These are phyloP conservation scores for Fraxinus anomala DNA, from an alignment of 257 asterid species.

Conservation along the genomic window DNA sequence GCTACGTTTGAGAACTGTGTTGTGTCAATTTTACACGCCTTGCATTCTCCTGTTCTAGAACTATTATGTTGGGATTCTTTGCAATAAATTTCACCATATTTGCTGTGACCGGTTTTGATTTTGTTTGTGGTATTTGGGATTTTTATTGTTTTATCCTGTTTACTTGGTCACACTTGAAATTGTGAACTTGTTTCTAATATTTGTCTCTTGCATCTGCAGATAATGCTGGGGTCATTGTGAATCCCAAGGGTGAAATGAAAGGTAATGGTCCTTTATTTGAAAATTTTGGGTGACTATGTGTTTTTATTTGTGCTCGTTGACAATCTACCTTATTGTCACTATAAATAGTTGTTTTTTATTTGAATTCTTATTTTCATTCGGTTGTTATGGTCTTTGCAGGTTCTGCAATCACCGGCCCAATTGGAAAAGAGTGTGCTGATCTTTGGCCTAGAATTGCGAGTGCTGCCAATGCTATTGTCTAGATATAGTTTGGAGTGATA, in stretches of 20 bases:
- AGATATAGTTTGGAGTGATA: background rate
- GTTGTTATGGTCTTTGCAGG: constrained; percentile 24
- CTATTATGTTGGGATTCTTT: background rate
- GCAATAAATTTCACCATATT: background rate
- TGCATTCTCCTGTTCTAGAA: background rate
- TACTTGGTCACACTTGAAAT: background rate
- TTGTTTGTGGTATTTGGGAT: background rate
- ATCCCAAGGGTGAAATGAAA: constrained; percentile 69
- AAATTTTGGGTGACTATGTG: no score
- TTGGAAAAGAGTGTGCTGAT: constrained; percentile 61
- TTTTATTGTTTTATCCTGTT: background rate
- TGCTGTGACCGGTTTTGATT: background rate
- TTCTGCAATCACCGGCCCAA: constrained; percentile 59
- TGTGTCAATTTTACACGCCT: background rate
- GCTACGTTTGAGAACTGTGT: background rate
- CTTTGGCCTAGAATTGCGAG: constrained; percentile 65
- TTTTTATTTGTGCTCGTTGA: background rate
- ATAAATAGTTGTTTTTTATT: background rate
- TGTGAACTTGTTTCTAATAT: background rate
- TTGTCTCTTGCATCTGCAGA: constrained; percentile 29
- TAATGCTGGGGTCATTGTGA: constrained; percentile 65
- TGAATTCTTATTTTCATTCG: background rate
- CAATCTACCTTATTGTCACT: background rate
- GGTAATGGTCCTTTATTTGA: constrained; percentile 28
- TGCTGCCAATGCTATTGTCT: constrained; percentile 63